Evolutionary conservation across 129 eudicot species (phyloP).

Genomic region (Solidago caesia): DNA sequence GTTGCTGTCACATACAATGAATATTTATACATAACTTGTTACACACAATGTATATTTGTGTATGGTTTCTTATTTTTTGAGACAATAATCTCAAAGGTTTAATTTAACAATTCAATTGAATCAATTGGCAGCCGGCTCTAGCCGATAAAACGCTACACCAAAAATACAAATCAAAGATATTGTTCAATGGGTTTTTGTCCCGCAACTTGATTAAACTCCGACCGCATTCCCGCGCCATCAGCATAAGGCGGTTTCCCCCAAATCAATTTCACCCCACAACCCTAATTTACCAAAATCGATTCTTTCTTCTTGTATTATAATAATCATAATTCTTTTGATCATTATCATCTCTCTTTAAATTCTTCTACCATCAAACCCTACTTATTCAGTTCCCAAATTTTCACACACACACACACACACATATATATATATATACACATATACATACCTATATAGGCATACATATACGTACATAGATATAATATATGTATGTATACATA

Average conservation of each 20-base stretch:
- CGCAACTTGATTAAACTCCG: neutral
- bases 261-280: no score
- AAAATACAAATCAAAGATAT: no score
- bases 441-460: neutral
- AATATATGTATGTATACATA: neutral
- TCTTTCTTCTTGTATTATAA: neutral
- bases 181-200: neutral
- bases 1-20: no score
- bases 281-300: neutral
- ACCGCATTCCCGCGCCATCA: no score
- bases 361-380: constrained; percentile 17
- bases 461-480: neutral
- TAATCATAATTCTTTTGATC: neutral
- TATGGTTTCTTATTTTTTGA: no score
- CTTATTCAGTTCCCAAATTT: neutral
- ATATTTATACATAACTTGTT: no score
- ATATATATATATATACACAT: neutral
- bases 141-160: no score
- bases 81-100: no score
- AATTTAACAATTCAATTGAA: no score
- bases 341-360: neutral
- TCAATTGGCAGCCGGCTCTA: no score
- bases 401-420: constrained; percentile 6
- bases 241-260: no score
- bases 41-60: no score